Evolutionary conservation across 83 land plant species (phyloP), one percentile per base, ranked within the genome.

Genomic region (Isoetes engelmannii): DNA sequence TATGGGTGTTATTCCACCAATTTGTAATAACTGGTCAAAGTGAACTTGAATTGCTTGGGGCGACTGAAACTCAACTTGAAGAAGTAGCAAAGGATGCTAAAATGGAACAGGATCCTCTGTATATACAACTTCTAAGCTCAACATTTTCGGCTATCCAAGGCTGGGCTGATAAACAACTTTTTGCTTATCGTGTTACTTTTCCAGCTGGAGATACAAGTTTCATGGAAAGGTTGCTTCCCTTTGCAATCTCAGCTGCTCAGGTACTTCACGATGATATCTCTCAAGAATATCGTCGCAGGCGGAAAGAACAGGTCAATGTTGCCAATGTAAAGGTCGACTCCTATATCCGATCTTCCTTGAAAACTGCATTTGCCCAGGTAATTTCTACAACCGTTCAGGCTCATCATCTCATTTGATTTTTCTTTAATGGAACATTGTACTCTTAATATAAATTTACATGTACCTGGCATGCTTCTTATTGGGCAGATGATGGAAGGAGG

Each of bases 311-410:
- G 47, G 73, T 80, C 45, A 87, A 93, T 78, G 86, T 90, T 15
- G 86, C 92, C 61, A 84, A 84, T 4, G 82, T 57, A 68, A 86
- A 84, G 72, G 72, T 90, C 74, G 96, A 93, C 45, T 81, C 85
- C 45, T 93, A 93, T 63, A 84, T 93, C 41, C 75, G 92, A 19
- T 93, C 98, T 56, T 87, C 96, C 19, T 74, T 93, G 3, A 85
- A 84, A 43, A 84, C 92, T 47, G 96, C 92, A 48, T 93, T 93
- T 82, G 98, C 98, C 58, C 89, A 90, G 92, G 98, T 79, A 13
- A 42, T 66, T 7, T 9, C 5, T 9, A 7, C 67, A 55, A 15
- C 0, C 1, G 63, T 60, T 12, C 12, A 51, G 15, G 3, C n/a
- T 51, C 54, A 51, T 51, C 17, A 12, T 51, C 55, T 28, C 37